Evolutionary conservation across 345 rosid species (phyloP), one percentile per base, ranked within the genome.

Genomic region (Salix exigua): DNA sequence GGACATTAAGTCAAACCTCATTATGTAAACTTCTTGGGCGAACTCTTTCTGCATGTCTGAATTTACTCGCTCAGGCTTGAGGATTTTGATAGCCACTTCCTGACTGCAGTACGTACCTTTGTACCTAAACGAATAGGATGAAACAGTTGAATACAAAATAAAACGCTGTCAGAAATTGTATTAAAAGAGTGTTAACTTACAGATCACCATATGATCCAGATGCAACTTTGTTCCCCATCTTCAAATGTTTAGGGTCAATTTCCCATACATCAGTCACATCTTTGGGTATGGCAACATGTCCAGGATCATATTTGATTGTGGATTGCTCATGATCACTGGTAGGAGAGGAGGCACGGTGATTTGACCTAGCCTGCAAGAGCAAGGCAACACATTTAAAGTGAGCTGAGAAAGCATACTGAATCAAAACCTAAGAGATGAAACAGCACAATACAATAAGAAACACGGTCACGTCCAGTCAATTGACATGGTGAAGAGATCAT

Each of bases 231-330:
- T 75, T 87, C 81, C 86, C 98, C 74, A 92, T 91, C 85, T 88
- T 87, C 78, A 96, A 80, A 75, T 88, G 73, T 78, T 81, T 76
- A 26, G 89, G 88, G 84, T 96, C 91, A 76, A 96, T 87, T 88
- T 96, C 99, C 99, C 99, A 96, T 35, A 89, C 99, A 85, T 96
- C 98, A 70, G 91, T 91, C 83, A 98, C 97, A 74, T 93, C 99
- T 78, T 74, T 83, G 66, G 98, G 99, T 88, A 96, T 96, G 72
- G 89, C 53, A 83, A 96, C 91, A 84, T 86, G 88, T 82, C 85
- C 77, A 61, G 80, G 78, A 50, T 81, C 85, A 60, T 74, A 68
- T 70, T 85, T 82, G 79, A 66, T 76, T 33, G 48, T 75, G 10
- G 70, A 63, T 78, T 81, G 77, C 77, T 83, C 86, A 53, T 44